phyloP scores from a whole-genome alignment of 495 filamentous ascomycete species.

The Aspergillus taichungensis region DNA sequence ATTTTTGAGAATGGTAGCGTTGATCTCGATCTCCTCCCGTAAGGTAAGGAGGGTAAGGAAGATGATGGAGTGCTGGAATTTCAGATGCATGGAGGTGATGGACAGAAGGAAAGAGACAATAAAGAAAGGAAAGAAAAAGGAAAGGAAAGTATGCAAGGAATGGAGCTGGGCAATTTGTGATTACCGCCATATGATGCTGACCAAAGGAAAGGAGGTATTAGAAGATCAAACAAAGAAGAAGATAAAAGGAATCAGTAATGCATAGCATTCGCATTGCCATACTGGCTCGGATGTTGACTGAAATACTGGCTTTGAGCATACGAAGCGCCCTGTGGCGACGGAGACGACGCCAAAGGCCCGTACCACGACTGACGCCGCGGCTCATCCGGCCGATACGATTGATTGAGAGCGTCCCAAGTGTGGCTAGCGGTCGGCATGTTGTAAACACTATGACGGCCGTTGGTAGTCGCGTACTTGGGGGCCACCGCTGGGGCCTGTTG shows the following conservation, averaged over 20 bases:
- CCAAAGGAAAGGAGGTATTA: slow-evolving; percentile 1
- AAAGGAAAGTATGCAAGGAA: slow-evolving; percentile 6
- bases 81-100: slow-evolving; percentile 16
- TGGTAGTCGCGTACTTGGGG: slow-evolving; percentile 3
- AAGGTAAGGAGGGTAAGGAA: too few relatives aligned
- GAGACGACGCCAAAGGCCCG: slow-evolving; percentile 21
- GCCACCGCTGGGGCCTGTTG: slow-evolving; percentile 3
- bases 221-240: slow-evolving; percentile 1
- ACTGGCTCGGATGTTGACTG: slow-evolving; percentile 19
- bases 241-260: slow-evolving; percentile 10
- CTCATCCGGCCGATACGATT: slow-evolving; percentile 24
- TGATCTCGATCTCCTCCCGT: neutral
- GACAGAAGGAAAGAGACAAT: slow-evolving; percentile 4
- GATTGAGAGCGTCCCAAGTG: slow-evolving; percentile 36
- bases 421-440: slow-evolving; percentile 34
- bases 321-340: slow-evolving; percentile 12
- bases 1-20: slow-evolving; percentile 2
- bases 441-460: slow-evolving; percentile 20
- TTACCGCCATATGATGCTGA: too few relatives aligned
- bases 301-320: slow-evolving; percentile 23
- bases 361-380: slow-evolving; percentile 36
- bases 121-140: neutral
- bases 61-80: slow-evolving; percentile 6
- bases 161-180: slow-evolving; percentile 1
- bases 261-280: slow-evolving; percentile 18